Conservation (phyloP, 169 alveolate species). For the Blepharisma undulans region DNA sequence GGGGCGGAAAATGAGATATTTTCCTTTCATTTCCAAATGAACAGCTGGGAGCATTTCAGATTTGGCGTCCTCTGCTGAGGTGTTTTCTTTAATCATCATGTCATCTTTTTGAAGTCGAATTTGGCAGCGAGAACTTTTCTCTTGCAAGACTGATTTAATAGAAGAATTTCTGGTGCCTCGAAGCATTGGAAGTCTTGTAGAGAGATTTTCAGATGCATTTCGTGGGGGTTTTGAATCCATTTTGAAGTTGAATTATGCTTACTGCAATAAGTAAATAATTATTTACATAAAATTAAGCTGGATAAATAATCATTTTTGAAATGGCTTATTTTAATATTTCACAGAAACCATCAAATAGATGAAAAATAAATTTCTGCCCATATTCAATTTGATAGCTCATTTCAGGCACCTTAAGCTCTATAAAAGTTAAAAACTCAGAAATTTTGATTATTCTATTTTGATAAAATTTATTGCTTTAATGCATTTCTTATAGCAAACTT, state of each 20-base stretch:
- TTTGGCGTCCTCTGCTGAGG: neutral
- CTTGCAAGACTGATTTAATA: too few relatives aligned
- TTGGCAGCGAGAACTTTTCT: neutral
- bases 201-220: neutral
- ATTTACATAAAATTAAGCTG: too few relatives aligned
- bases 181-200: neutral
- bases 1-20: conserved; percentile 35
- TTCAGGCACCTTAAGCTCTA: too few relatives aligned
- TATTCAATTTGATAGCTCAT: too few relatives aligned
- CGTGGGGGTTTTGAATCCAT: conserved; percentile 28
- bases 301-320: too few relatives aligned
- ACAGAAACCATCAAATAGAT: too few relatives aligned
- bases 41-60: conserved; percentile 30
- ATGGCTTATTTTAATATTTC: too few relatives aligned
- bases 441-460: too few relatives aligned
- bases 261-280: neutral
- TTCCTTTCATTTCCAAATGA: neutral
- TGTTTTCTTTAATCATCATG: conserved; percentile 28
- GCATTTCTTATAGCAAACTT: too few relatives aligned
- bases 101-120: neutral
- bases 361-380: too few relatives aligned
- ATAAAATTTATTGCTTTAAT: too few relatives aligned
- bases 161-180: neutral
- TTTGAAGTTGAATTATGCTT: neutral
- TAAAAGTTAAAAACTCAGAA: too few relatives aligned